phyloP scores from a whole-genome alignment of 495 filamentous ascomycete species.

The Neurospora sp. region DNA sequence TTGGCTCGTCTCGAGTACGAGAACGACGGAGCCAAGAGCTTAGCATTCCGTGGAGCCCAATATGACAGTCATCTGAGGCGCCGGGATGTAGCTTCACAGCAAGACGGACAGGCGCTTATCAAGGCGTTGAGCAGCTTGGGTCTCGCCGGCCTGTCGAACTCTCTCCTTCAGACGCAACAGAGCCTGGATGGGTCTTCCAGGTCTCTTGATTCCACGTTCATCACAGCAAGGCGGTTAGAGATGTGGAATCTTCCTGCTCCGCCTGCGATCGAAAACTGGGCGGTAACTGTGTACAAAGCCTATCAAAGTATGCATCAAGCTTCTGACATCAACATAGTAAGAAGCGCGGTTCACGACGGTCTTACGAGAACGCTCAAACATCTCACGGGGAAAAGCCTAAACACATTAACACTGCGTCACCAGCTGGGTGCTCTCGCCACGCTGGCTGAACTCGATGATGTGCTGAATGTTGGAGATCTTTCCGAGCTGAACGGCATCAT shows the following conservation, averaged over 20 bases:
- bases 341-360: slow-evolving; percentile 47
- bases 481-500: slow-evolving; percentile 54
- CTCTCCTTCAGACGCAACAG: slow-evolving; percentile 54
- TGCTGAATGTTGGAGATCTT: slow-evolving; percentile 48
- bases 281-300: slow-evolving; percentile 63
- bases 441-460: slow-evolving; percentile 72
- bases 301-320: slow-evolving; percentile 72
- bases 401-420: slow-evolving; percentile 49
- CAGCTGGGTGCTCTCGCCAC: slow-evolving; percentile 64
- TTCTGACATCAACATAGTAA: slow-evolving; percentile 40
- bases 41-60: slow-evolving; percentile 85
- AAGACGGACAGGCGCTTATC: slow-evolving; percentile 45
- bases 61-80: slow-evolving; percentile 72
- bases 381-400: slow-evolving; percentile 45
- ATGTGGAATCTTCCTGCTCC: slow-evolving; percentile 88
- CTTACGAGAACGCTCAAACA: slow-evolving; percentile 53
- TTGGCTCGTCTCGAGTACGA: slow-evolving; percentile 86
- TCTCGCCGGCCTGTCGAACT: slow-evolving; percentile 61
- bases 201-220: slow-evolving; percentile 61
- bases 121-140: slow-evolving; percentile 56
- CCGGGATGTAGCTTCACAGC: slow-evolving; percentile 24
- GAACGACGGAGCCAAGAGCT: slow-evolving; percentile 72
- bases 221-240: slow-evolving; percentile 75
- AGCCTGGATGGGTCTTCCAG: slow-evolving; percentile 42
- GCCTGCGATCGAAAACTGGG: slow-evolving; percentile 44